phyloP scores from a whole-genome alignment of 352 stramenopile genomes.

The Blastocystis sp. region DNA sequence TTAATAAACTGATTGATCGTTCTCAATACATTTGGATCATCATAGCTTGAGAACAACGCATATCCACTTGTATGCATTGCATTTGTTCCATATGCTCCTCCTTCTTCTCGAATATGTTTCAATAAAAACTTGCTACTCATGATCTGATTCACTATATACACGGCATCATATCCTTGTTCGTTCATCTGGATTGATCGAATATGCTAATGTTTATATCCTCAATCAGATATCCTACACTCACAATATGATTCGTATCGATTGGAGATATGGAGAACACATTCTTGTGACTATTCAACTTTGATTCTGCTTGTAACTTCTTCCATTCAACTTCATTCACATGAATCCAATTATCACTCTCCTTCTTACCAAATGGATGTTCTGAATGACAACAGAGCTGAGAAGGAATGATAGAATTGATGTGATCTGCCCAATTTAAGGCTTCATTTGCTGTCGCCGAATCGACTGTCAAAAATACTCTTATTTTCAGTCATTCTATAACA shows the following conservation, averaged over 20 bases:
- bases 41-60: constrained; percentile 38
- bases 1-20: constrained; percentile 14
- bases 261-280: constrained; percentile 20
- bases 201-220: no score
- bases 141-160: constrained; percentile 26
- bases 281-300: background rate
- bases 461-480: constrained; percentile 38
- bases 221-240: background rate
- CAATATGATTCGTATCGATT: constrained; percentile 51
- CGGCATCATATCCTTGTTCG: background rate
- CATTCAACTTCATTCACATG: background rate
- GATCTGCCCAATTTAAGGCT: background rate
- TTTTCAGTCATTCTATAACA: background rate
- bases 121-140: constrained; percentile 23
- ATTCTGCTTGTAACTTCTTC: background rate
- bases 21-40: constrained; percentile 23
- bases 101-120: constrained; percentile 44
- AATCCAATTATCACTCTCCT: background rate
- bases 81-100: constrained; percentile 33
- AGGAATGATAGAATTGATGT: background rate
- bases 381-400: background rate
- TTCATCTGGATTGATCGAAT: background rate
- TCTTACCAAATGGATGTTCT: background rate
- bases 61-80: background rate
- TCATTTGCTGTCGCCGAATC: background rate